Base-by-base conservation (phyloP, 2,329 filamentous ascomycete genomes). In the Lecanosticta acicola region DNA sequence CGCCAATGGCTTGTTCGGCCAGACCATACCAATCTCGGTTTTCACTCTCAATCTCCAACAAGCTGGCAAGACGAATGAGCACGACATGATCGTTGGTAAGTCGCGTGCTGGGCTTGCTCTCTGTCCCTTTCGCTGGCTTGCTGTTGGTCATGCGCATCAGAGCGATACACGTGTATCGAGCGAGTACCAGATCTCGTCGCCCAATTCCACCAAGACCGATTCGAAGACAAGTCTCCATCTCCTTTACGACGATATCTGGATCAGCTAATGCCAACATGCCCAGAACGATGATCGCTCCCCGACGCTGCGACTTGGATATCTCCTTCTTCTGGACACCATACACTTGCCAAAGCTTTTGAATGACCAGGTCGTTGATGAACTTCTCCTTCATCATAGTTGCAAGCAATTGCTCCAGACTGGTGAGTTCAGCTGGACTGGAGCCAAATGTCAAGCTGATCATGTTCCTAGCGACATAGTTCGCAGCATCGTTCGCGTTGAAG, bases 361-460 rank as follows among this genome's bases (percentile, higher is more conserved):
- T 78, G 40, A 98, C 91, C 1, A 85, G 73, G 16, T 94, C 88
- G 1, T 87, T 84, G 51, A 98, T 83, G 65, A 90, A 79, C 11
- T 88, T 87, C 32, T 84, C 83, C 68, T 90, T 94, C 87, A 96
- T 95, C 93, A 98, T 98, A 0, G 89, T 97, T 51, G 87, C 88
- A 4, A 98, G 75, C 3, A 98, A 75, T 67, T 98, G 93, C 68
- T 98, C 93, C 7, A 98, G 75, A 38, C 89, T 97, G 0, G 93
- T 98, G 44, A 98, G 73, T 65, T 98, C 93, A 1, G 94, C 93
- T 0, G 91, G 88, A 0, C 91, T 94, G 1, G 91, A 90, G 20
- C 90, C 91, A 66, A 95, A 97, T 0, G 93, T 98, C 61, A 98
- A 71, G 74, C 90, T 96, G 68, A 97, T 97, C 91, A 98, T 98